Evolutionary conservation across 441 rosid species (phyloP).

Genomic region (Euphorbia schlechtendalii): DNA sequence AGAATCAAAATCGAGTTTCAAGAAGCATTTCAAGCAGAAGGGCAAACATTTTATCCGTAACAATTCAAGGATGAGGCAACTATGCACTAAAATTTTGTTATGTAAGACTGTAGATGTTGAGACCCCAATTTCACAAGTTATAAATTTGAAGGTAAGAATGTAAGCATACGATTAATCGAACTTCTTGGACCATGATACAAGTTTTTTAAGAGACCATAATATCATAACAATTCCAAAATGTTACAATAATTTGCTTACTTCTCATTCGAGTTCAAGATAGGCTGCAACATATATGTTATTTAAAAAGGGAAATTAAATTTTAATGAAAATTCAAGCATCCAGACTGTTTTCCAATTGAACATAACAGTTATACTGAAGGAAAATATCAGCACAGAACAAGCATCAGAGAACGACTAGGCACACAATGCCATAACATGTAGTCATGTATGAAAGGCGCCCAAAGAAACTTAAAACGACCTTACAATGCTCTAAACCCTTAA

Average conservation of each 20-base stretch:
- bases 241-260: background rate
- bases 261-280: background rate
- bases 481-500: background rate
- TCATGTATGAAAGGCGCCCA: background rate
- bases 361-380: background rate
- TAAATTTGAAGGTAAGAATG: background rate
- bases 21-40: constrained; percentile 1
- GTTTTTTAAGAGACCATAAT: background rate
- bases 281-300: background rate
- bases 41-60: background rate
- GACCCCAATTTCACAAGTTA: background rate
- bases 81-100: background rate
- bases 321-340: background rate
- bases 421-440: background rate
- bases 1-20: too few relatives aligned
- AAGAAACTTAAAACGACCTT: background rate
- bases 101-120: background rate
- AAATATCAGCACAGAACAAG: background rate
- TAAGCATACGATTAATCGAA: too few relatives aligned
- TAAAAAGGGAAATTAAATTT: background rate
- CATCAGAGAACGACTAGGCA: background rate
- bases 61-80: background rate
- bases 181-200: background rate
- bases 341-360: background rate
- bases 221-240: background rate